Evolutionary conservation across 495 filamentous ascomycete genomes (phyloP).

Genomic region (Aspergillus avenaceus): DNA sequence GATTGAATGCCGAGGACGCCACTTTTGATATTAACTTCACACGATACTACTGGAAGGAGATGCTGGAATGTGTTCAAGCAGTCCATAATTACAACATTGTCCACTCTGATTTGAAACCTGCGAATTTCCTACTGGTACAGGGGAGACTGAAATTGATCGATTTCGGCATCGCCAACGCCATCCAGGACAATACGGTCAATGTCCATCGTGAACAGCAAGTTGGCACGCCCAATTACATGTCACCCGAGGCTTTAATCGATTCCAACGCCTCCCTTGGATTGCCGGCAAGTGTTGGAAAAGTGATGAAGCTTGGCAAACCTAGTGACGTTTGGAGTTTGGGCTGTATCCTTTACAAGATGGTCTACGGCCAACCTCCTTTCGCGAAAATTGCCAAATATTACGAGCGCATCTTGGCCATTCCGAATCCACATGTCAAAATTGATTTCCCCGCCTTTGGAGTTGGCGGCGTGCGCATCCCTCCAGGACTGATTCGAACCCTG

Average conservation of each 20-base stretch:
- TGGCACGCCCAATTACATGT: constrained; percentile 98
- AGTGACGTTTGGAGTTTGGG: constrained; percentile 95
- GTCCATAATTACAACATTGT: constrained; percentile 89
- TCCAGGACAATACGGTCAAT: constrained; percentile 94
- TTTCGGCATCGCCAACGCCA: constrained; percentile 97
- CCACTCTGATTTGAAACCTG: constrained; percentile 93
- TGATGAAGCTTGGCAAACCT: constrained; percentile 95
- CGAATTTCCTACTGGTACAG: constrained; percentile 87
- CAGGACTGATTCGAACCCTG: constrained; percentile 66
- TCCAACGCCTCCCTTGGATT: constrained; percentile 64
- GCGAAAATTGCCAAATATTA: constrained; percentile 85
- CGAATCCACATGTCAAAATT: constrained; percentile 78
- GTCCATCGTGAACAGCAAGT: constrained; percentile 94
- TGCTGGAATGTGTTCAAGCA: constrained; percentile 90
- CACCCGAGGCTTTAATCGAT: constrained; percentile 87
- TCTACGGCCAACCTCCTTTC: constrained; percentile 89
- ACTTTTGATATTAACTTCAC: constrained; percentile 83
- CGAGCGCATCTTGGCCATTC: constrained; percentile 73
- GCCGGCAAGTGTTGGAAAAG: constrained; percentile 57
- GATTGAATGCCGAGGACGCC: constrained; percentile 67
- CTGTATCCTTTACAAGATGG: constrained; percentile 97
- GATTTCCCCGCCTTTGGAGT: constrained; percentile 74
- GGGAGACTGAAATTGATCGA: constrained; percentile 84
- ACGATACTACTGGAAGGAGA: constrained; percentile 98
- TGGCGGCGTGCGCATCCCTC: constrained; percentile 67